Base-by-base conservation (phyloP, 257 asterid genomes). In the Solanum pennellii region DNA sequence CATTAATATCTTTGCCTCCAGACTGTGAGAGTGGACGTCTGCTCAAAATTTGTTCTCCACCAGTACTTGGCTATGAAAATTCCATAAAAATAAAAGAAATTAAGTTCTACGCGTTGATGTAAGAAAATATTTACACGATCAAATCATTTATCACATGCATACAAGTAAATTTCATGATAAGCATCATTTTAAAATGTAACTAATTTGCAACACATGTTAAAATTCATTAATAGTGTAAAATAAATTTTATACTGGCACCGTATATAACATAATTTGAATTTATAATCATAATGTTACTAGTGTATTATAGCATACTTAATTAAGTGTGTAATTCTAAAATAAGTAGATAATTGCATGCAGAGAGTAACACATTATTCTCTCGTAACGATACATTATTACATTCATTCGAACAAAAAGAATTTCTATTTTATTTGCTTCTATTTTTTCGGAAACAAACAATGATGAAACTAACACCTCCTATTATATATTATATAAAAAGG, bases 1-100 rank as follows among this genome's bases (percentile, higher is more conserved):
- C 92, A 84, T 85, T 37, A 37, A 37, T 66, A 86, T 87, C 85
- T 88, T 86, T 83, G 80, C 83, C 91, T 84, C 82, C 85, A 9
- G 89, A 83, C 59, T 80, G 85, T 2, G 85, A 47, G 27, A 80
- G 85, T 25, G 88, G 39, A 52, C 88, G 47, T 59, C 76, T 89
- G 87, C 92, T 90, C n/a, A 75, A 29, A 35, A 62, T 90, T 87
- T 83, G 87, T 79, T 79, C 66, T 79, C 44, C 68, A 29, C 16
- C 85, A 47, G 16, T 80, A 47, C 47, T 80, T 29, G 85, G 29
- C 85, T 80, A 80, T 80, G 27, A 47, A 29, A 80, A 47, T 2
- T 85, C 88, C 72, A 37, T 1, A 33, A 15, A 45, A 49, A 12
- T 20, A 15, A 73, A 73, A 35, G 16, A 9, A 5, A 35, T 2